These are phyloP conservation scores for Teratosphaeria nubilosa DNA, from an alignment of 2,329 filamentous ascomycete species.

Conservation along the genomic window DNA sequence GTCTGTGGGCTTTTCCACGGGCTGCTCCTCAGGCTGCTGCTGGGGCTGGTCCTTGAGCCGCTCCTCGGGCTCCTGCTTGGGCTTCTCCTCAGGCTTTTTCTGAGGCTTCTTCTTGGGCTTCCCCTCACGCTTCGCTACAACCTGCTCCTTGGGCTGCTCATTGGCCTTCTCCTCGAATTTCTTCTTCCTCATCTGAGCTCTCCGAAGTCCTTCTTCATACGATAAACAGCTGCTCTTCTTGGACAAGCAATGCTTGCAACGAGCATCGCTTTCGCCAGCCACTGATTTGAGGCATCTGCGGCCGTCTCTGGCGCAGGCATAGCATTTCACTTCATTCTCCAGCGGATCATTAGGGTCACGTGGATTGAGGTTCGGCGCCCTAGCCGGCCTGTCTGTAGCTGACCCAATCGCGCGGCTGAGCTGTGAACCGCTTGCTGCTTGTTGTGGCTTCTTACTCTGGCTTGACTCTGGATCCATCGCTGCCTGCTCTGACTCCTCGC, in stretches of 20 bases:
- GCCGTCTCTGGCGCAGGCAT: background rate
- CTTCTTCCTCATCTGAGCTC: background rate
- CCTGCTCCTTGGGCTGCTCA: background rate
- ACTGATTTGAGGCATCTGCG: background rate
- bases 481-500: background rate
- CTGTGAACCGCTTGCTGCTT: background rate
- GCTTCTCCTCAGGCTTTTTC: background rate
- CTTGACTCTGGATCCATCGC: background rate
- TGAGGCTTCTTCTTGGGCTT: background rate
- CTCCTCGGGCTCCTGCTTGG: background rate
- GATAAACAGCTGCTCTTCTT: background rate
- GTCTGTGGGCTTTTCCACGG: background rate
- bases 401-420: background rate
- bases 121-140: background rate
- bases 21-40: background rate
- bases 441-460: background rate
- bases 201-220: background rate
- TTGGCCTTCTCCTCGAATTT: background rate
- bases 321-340: background rate
- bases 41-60: background rate
- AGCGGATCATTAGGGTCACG: background rate
- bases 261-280: background rate
- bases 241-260: background rate
- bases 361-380: background rate
- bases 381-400: background rate